Conservation (phyloP, 169 alveolate species). For the Eimeria brunetti region DNA sequence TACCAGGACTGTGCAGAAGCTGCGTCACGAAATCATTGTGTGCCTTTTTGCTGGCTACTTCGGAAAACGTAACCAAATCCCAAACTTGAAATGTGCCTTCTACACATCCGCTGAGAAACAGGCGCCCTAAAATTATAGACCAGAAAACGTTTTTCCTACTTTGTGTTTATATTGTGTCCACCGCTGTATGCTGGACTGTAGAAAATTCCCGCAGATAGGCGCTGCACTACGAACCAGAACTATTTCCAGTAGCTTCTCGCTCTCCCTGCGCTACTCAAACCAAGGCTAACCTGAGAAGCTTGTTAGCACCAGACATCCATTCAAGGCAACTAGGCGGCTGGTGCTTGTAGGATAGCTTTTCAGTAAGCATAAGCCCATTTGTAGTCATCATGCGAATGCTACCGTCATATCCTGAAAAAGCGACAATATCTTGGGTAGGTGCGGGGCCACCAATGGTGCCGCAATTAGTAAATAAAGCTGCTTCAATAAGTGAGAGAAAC, state of each 20-base stretch:
- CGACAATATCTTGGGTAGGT: background rate
- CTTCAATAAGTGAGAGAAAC: background rate
- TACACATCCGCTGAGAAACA: conserved; percentile 39
- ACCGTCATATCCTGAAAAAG: conserved; percentile 31
- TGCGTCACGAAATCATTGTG: conserved; percentile 42
- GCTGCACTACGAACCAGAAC: background rate
- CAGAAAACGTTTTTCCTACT: background rate
- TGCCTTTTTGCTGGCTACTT: conserved; percentile 42
- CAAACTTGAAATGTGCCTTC: conserved; percentile 39
- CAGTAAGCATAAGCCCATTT: conserved; percentile 43
- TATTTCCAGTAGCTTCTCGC: background rate
- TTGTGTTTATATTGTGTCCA: background rate
- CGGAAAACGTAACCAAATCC: conserved; percentile 56
- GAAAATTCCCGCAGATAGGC: too few species aligned
- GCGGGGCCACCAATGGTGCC: background rate
- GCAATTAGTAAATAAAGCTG: background rate
- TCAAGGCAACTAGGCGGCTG: conserved; percentile 64
- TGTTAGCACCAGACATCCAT: conserved; percentile 69
- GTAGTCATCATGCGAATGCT: conserved; percentile 69
- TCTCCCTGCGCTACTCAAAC: background rate
- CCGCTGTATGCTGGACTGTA: too few species aligned
- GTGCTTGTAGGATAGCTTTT: conserved; percentile 54
- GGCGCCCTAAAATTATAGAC: background rate
- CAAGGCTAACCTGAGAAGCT: conserved; percentile 31
- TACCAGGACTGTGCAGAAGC: conserved; percentile 51